Conservation (phyloP, 345 rosid species). For the Eutrema yunnanense region DNA sequence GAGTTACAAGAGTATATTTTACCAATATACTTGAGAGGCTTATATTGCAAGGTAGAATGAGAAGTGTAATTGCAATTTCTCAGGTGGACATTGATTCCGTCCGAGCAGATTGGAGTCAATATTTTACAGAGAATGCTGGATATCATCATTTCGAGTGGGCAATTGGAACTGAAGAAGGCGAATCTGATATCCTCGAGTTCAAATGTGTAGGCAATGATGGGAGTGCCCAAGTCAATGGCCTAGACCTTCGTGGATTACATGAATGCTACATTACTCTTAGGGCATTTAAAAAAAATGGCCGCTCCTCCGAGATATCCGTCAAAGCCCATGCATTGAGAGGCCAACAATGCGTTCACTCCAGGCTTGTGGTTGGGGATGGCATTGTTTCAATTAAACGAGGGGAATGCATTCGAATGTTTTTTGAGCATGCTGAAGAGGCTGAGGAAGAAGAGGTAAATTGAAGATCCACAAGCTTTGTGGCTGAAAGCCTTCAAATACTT, state of each 20-base stretch:
- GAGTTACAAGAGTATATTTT: neutral
- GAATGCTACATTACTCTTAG: conserved; percentile 81
- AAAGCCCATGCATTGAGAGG: conserved; percentile 88
- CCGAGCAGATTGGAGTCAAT: conserved; percentile 80
- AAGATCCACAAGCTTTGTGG: conserved; percentile 6
- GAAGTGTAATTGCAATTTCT: conserved; percentile 19
- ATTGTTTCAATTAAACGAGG: conserved; percentile 78
- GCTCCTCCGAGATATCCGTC: conserved; percentile 68
- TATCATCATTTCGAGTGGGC: conserved; percentile 97
- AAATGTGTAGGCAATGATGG: conserved; percentile 68
- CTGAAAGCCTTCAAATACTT: neutral
- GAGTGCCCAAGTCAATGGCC: conserved; percentile 59
- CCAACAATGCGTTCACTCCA: conserved; percentile 82
- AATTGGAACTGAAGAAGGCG: conserved; percentile 84
- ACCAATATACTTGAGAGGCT: neutral
- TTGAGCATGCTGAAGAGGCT: conserved; percentile 94
- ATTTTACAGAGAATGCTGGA: conserved; percentile 65
- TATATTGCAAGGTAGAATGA: neutral
- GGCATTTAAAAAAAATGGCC: conserved; percentile 82
- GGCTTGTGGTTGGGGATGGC: conserved; percentile 94
- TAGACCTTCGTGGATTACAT: conserved; percentile 54
- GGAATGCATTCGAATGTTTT: conserved; percentile 71
- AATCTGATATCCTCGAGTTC: conserved; percentile 79
- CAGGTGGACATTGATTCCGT: conserved; percentile 77
- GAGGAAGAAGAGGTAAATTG: conserved; percentile 95